Base-by-base conservation (phyloP, 148 eudicot genomes). In the Arbutus unedo region DNA sequence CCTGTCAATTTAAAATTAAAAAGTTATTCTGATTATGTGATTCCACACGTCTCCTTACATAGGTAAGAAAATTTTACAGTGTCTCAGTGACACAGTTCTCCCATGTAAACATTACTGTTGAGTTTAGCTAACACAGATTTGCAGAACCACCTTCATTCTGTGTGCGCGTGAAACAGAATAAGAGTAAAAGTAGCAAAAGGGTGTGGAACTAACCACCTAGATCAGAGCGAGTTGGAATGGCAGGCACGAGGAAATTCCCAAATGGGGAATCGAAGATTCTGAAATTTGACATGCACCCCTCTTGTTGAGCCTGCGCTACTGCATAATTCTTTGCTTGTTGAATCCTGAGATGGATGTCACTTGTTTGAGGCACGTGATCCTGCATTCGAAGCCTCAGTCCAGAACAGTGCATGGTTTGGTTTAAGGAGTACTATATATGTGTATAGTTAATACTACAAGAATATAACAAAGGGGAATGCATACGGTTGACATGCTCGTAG, bases 171-270 rank as follows among this genome's bases (percentile, higher is more conserved):
- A 23, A 5, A 23, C 5, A 2, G 0, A 5, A 25, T 51, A 18
- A 0, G 15, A 50, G 10, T 31, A 23, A 25, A 14, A 15, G 4
- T 23, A 14, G 18, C 4, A 9, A 9, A 66, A 59, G 23, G 3
- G 10, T 2, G 64, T 23, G 49, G 53, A 82, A 78, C 83, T 82
- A 90, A 59, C 87, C 88, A 85, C 90, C 90, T 41, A 95, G 87
- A 80, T 95, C 98, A 16, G 91, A 91, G 70, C 90, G 93, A 78
- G 97, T 89, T 84, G 97, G 98, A 88, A 93, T 84, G 4, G 86
- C 95, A 9, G 98, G 98, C 54, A 95, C 84, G 31, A 95, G 91
- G 82, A 88, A 95, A 87, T 95, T 95, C 47, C 98, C 95, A 81
- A 87, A 95, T 55, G 90, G 89, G 4, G 97, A 95, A 85, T 95